Conservation (phyloP, 352 stramenopile genomes). For the Globisporangium cylindrosporum region DNA sequence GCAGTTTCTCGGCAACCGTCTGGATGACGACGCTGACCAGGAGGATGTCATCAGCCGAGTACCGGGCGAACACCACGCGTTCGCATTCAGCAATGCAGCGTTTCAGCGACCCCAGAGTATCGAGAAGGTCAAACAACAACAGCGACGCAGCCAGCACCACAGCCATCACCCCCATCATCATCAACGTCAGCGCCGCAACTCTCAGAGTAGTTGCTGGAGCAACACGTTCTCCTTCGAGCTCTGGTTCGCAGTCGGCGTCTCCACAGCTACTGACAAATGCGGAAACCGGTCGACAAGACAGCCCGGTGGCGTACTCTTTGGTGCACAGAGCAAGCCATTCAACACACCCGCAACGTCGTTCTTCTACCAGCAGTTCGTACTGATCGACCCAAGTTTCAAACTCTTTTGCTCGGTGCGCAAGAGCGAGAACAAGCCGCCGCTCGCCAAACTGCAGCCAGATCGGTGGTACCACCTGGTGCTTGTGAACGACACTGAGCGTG, state of each 20-base stretch:
- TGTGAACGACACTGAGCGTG: slow-evolving; percentile 30
- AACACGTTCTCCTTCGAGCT: slow-evolving; percentile 6
- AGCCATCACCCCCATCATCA: neutral
- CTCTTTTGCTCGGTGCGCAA: slow-evolving; percentile 35
- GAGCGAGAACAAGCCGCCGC: slow-evolving; percentile 23
- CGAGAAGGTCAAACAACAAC: neutral
- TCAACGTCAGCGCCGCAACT: neutral
- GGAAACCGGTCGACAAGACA: neutral
- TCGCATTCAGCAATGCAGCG: neutral
- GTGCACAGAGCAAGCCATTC: slow-evolving; percentile 35
- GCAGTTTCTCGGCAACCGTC: neutral
- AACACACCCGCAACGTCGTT: slow-evolving; percentile 26
- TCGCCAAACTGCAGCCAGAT: slow-evolving; percentile 18
- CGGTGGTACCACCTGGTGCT: slow-evolving; percentile 48
- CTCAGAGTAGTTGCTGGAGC: neutral
- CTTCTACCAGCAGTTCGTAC: slow-evolving; percentile 42
- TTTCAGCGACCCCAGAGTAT: slow-evolving; percentile 1
- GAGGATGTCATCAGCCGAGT: neutral
- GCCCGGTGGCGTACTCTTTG: slow-evolving; percentile 36
- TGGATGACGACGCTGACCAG: neutral
- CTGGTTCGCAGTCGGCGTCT: neutral
- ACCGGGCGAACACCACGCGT: neutral
- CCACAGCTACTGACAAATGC: neutral
- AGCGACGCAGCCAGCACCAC: neutral
- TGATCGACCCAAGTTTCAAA: slow-evolving; percentile 32